phyloP scores from a whole-genome alignment of 805 yeast genomes.

The Cyberlindnera samutprakarnensis region DNA sequence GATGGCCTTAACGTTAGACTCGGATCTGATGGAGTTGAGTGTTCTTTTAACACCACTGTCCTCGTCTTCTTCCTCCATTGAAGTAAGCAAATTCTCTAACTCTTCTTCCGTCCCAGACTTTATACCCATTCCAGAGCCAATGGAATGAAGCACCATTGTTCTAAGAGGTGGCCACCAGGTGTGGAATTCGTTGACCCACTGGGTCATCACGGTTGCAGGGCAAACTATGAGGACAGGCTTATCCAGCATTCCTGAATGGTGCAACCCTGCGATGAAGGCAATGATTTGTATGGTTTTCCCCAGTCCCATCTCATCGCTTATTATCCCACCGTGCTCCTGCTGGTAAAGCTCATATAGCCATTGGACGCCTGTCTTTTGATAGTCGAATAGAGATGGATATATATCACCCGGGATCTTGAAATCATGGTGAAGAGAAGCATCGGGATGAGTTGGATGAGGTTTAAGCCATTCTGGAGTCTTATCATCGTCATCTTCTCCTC shows the following conservation, averaged over 20 bases:
- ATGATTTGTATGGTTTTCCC: slow-evolving; percentile 94
- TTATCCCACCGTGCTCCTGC: slow-evolving; percentile 88
- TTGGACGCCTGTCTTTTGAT: slow-evolving; percentile 93
- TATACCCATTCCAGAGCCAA: slow-evolving; percentile 74
- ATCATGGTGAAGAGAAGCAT: slow-evolving; percentile 62
- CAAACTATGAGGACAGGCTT: slow-evolving; percentile 85
- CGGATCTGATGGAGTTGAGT: slow-evolving; percentile 22
- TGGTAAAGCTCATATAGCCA: slow-evolving; percentile 94
- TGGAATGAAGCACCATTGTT: slow-evolving; percentile 80
- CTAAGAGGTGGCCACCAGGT: slow-evolving; percentile 98
- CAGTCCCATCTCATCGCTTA: slow-evolving; percentile 97
- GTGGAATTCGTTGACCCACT: slow-evolving; percentile 96
- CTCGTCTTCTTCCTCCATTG: slow-evolving; percentile 35
- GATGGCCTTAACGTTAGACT: slow-evolving; percentile 37
- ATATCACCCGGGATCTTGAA: slow-evolving; percentile 87
- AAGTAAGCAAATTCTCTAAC: slow-evolving; percentile 37
- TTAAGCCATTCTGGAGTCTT: slow-evolving; percentile 51
- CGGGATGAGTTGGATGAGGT: slow-evolving; percentile 73
- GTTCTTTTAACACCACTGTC: slow-evolving; percentile 23
- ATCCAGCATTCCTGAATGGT: slow-evolving; percentile 65
- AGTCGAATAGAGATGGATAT: slow-evolving; percentile 78
- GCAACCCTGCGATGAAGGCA: slow-evolving; percentile 85
- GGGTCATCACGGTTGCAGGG: slow-evolving; percentile 93
- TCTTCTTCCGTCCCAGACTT: slow-evolving; percentile 36
- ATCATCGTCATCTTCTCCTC: slow-evolving; percentile 18